Percentiles rank a stretch among this genome's conserved stretches.
Conservation (phyloP, 1,139 yeast species). For the Pichia sp. region DNA sequence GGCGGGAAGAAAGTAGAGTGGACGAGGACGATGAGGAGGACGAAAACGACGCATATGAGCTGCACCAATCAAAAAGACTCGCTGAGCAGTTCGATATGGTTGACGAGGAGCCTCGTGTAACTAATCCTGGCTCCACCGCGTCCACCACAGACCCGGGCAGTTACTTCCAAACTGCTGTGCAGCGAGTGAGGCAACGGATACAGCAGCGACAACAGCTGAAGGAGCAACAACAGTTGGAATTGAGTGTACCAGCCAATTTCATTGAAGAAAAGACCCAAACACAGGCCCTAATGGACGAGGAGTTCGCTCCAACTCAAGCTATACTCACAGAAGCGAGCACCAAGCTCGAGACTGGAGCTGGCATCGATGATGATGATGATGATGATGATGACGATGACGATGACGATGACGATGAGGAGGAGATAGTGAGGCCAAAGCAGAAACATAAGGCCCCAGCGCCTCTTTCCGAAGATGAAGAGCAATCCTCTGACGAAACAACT, state of each 20-base stretch:
- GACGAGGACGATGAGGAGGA: not conserved
- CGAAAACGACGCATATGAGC: constrained; percentile 12
- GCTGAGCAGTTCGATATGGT: constrained; percentile 11
- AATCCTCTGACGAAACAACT: not conserved
- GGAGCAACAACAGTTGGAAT: too few species aligned
- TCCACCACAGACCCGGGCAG: not conserved
- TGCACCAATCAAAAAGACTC: constrained; percentile 10
- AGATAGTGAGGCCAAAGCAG: constrained; percentile 1
- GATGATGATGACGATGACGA: constrained; percentile 2
- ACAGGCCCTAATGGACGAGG: not conserved
- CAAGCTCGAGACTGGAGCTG: not conserved
- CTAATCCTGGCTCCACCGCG: not conserved
- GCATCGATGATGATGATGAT: too few species aligned
- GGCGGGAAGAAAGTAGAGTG: too few species aligned
- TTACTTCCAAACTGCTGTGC: not conserved
- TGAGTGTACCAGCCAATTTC: not conserved
- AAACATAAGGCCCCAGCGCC: not conserved
- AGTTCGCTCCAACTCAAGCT: not conserved
- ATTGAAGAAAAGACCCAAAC: not conserved
- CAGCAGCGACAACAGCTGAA: not conserved
- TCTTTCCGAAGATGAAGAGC: constrained; percentile 1
- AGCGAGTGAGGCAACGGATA: not conserved
- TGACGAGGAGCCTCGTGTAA: not conserved
- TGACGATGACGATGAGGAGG: constrained; percentile 11
- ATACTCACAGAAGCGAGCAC: not conserved